Conservation (phyloP, 176 grass and related monocot species). For the Oropetium thomaeum region DNA sequence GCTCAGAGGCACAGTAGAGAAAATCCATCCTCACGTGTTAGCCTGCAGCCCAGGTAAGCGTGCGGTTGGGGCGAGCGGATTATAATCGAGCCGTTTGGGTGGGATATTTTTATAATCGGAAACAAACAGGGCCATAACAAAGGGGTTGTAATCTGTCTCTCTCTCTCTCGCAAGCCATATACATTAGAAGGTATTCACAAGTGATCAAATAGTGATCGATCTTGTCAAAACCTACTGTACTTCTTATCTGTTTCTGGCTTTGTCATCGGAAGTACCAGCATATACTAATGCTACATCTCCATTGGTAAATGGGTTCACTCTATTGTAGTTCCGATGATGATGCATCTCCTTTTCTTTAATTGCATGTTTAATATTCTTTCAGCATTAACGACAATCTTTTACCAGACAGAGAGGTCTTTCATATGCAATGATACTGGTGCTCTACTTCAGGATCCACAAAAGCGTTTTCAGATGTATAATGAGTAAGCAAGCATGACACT, state of each 20-base stretch:
- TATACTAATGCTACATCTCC: neutral
- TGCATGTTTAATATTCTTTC: neutral
- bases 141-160: no score
- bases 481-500: constrained; percentile 50
- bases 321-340: constrained; percentile 1
- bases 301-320: neutral
- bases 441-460: constrained; percentile 58
- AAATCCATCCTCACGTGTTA: no score
- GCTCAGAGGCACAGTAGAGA: no score
- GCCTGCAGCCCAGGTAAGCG: no score
- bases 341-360: neutral
- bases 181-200: neutral
- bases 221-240: neutral
- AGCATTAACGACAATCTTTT: constrained; percentile 22
- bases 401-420: constrained; percentile 80
- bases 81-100: no score
- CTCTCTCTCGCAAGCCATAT: no score
- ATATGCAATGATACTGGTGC: constrained; percentile 88
- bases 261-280: neutral
- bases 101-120: no score
- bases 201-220: neutral
- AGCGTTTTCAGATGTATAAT: constrained; percentile 77
- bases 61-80: no score
- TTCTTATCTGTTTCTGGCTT: neutral
- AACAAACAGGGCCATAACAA: no score